Evolutionary conservation across 805 yeast genomes (phyloP).

Genomic region (Saccharomyces eubayanus): DNA sequence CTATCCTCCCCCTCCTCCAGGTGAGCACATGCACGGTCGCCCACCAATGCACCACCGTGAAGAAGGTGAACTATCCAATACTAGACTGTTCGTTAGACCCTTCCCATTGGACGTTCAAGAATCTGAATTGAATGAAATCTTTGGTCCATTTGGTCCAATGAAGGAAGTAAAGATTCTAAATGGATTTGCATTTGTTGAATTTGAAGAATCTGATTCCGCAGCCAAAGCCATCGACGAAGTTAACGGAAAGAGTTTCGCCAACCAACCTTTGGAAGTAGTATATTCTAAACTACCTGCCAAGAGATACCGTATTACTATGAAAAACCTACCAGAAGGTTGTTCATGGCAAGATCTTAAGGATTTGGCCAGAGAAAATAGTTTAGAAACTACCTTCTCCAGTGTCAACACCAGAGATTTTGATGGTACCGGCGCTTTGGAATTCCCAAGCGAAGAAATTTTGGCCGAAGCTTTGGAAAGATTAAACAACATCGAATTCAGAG

Average conservation of each 20-base stretch:
- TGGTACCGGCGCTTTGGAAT: conserved; percentile 41
- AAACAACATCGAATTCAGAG: conserved; percentile 65
- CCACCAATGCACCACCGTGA: conserved; percentile 13
- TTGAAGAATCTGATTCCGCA: conserved; percentile 63
- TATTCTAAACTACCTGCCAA: conserved; percentile 48
- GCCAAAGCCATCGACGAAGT: conserved; percentile 65
- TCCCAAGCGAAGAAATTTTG: conserved; percentile 61
- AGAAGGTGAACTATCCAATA: conserved; percentile 35
- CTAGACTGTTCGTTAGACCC: conserved; percentile 54
- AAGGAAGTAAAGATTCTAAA: conserved; percentile 62
- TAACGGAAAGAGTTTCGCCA: conserved; percentile 61
- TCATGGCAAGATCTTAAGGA: conserved; percentile 90
- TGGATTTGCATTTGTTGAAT: conserved; percentile 88
- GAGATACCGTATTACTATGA: conserved; percentile 61
- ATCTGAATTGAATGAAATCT: conserved; percentile 62
- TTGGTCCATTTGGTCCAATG: conserved; percentile 57
- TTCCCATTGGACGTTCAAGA: conserved; percentile 45
- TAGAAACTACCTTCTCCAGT: conserved; percentile 53
- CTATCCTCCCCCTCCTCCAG: conserved; percentile 17
- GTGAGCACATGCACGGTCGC: conserved; percentile 6
- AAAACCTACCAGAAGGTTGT: conserved; percentile 64
- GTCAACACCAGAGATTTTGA: conserved; percentile 39
- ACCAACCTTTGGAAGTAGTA: conserved; percentile 39
- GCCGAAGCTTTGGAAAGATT: conserved; percentile 64
- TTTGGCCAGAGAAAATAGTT: conserved; percentile 69